Conservation (phyloP, 2,329 filamentous ascomycete species). For the Shiraia sp. region DNA sequence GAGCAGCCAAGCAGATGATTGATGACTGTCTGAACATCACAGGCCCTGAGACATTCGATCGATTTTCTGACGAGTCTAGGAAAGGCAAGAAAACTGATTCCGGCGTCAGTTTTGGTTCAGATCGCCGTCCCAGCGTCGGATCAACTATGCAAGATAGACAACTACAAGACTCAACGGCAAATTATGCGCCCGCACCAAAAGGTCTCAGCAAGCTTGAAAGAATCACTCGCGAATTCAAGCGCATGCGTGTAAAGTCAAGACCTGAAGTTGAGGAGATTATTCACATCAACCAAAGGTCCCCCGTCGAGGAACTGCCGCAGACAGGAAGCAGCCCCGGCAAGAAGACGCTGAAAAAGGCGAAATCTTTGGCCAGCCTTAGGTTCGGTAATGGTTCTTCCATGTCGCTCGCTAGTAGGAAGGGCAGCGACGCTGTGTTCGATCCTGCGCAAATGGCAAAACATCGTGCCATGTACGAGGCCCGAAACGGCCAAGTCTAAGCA, state of each 20-base stretch:
- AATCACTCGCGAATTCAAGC: constrained; percentile 62
- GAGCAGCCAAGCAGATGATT: constrained; percentile 63
- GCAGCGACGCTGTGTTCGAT: constrained; percentile 40
- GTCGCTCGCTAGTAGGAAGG: constrained; percentile 37
- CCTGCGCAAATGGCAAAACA: constrained; percentile 43
- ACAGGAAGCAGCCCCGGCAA: constrained; percentile 30
- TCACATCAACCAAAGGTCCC: constrained; percentile 28
- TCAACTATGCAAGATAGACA: constrained; percentile 29
- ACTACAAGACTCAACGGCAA: constrained; percentile 21
- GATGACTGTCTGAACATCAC: constrained; percentile 59
- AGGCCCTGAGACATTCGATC: constrained; percentile 40
- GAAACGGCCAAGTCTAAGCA: constrained; percentile 7
- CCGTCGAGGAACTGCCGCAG: constrained; percentile 19
- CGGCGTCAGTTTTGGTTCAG: constrained; percentile 61
- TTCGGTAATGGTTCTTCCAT: constrained; percentile 36
- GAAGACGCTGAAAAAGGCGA: constrained; percentile 42
- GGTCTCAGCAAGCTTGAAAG: constrained; percentile 60
- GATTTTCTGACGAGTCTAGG: constrained; percentile 34
- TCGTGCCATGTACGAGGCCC: constrained; percentile 38
- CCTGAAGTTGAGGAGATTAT: constrained; percentile 56
- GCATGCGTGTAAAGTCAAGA: constrained; percentile 58
- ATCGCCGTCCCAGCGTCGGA: constrained; percentile 36
- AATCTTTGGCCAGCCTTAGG: constrained; percentile 38
- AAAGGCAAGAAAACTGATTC: constrained; percentile 65
- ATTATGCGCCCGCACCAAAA: constrained; percentile 26